These are phyloP conservation scores for Glutinoglossum americanum DNA, from an alignment of 495 filamentous ascomycete genomes.

Conservation along the genomic window DNA sequence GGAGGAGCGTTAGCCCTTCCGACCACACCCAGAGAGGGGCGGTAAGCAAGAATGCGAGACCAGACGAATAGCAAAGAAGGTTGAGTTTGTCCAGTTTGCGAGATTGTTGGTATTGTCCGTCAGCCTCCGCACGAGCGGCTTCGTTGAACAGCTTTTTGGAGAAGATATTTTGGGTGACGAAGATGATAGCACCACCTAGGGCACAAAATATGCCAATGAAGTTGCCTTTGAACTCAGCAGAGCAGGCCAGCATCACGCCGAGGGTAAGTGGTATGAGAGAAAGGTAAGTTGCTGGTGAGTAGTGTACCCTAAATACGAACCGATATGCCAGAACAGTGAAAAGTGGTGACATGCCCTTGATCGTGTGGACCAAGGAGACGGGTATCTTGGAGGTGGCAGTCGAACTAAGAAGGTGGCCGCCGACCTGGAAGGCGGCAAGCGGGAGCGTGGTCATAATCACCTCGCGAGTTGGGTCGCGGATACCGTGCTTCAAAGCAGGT, in stretches of 20 bases:
- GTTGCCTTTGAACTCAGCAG: slow-evolving; percentile 68
- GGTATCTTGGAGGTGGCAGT: slow-evolving; percentile 87
- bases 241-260: slow-evolving; percentile 89
- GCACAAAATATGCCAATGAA: slow-evolving; percentile 75
- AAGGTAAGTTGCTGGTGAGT: slow-evolving; percentile 71
- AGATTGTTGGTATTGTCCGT: slow-evolving; percentile 27
- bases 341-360: slow-evolving; percentile 95
- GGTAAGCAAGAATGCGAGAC: slow-evolving; percentile 73
- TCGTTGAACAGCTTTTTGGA: slow-evolving; percentile 99
- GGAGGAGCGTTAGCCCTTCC: slow-evolving; percentile 58
- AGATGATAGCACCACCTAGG: slow-evolving; percentile 70
- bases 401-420: slow-evolving; percentile 79
- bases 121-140: slow-evolving; percentile 56
- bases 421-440: slow-evolving; percentile 78
- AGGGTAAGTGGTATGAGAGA: slow-evolving; percentile 81
- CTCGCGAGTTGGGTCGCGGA: slow-evolving; percentile 60
- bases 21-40: slow-evolving; percentile 85
- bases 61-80: slow-evolving; percentile 86
- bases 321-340: slow-evolving; percentile 92
- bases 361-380: slow-evolving; percentile 92
- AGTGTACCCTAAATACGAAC: slow-evolving; percentile 66
- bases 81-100: slow-evolving; percentile 93
- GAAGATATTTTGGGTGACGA: slow-evolving; percentile 97
- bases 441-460: slow-evolving; percentile 76
- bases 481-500: slow-evolving; percentile 60